phyloP scores from a whole-genome alignment of 1,139 yeast genomes.

The Diutina pseudorugosa region DNA sequence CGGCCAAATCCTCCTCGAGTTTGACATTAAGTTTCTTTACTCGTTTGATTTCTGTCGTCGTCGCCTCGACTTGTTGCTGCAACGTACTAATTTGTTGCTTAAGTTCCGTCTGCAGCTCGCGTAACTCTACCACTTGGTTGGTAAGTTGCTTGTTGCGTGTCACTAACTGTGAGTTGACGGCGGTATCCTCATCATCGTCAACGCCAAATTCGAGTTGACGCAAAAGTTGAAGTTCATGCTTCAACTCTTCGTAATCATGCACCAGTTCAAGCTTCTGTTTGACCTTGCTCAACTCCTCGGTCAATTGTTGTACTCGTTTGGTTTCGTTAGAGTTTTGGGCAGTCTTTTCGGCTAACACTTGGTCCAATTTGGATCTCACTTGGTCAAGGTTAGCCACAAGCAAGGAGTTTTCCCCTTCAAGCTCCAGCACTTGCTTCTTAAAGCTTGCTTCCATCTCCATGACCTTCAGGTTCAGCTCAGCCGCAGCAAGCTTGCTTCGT shows the following conservation, averaged over 20 bases:
- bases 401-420: conserved; percentile 57
- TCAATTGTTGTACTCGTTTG: conserved; percentile 37
- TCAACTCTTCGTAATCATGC: conserved; percentile 65
- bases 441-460: conserved; percentile 21
- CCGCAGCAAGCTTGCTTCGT: conserved; percentile 49
- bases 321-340: conserved; percentile 21
- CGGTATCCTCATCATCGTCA: conserved; percentile 16
- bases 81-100: conserved; percentile 24
- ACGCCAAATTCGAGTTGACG: conserved; percentile 67
- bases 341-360: conserved; percentile 21
- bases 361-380: conserved; percentile 22
- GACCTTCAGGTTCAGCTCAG: conserved; percentile 28
- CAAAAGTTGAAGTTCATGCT: conserved; percentile 58
- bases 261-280: conserved; percentile 33
- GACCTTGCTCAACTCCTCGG: conserved; percentile 38
- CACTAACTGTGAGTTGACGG: conserved; percentile 38
- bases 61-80: conserved; percentile 23
- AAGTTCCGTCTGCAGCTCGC: conserved; percentile 39
- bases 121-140: conserved; percentile 43
- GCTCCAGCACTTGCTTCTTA: conserved; percentile 33
- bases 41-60: conserved; percentile 22
- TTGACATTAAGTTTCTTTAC: conserved; percentile 37
- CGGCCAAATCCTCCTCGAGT: conserved; percentile 59
- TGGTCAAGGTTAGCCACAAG: conserved; percentile 54
- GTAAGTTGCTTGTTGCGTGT: conserved; percentile 50